phyloP scores from a whole-genome alignment of 2,329 filamentous ascomycete species.

The Hypoxylon sp. region DNA sequence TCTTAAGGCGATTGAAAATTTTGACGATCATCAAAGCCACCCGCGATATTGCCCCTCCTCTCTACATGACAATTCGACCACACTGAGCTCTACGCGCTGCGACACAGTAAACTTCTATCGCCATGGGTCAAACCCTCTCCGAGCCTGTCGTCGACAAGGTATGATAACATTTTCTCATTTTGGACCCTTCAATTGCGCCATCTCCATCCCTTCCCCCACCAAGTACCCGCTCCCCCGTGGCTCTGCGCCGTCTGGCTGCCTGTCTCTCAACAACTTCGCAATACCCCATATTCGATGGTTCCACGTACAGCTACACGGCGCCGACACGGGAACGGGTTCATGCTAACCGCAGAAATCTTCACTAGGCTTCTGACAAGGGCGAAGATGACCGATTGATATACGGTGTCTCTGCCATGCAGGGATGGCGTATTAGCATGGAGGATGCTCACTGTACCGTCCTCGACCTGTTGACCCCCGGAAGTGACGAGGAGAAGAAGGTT shows the following conservation, averaged over 20 bases:
- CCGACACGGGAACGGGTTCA: not conserved
- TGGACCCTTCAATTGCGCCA: slow-evolving; percentile 44
- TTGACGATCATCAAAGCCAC: slow-evolving; percentile 46
- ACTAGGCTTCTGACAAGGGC: slow-evolving; percentile 86
- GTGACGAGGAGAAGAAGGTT: slow-evolving; percentile 71
- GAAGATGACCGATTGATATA: slow-evolving; percentile 94
- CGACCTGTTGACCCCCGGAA: slow-evolving; percentile 77
- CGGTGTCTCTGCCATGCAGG: slow-evolving; percentile 98
- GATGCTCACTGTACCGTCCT: slow-evolving; percentile 93
- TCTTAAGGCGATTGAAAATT: slow-evolving; percentile 45
- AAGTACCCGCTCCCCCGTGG: slow-evolving; percentile 29
- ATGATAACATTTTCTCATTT: slow-evolving; percentile 57
- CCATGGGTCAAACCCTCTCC: slow-evolving; percentile 99
- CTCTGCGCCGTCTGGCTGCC: slow-evolving; percentile 45
- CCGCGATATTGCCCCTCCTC: slow-evolving; percentile 46
- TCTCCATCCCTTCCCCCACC: slow-evolving; percentile 25
- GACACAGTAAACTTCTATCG: slow-evolving; percentile 54
- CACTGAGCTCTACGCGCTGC: slow-evolving; percentile 45
- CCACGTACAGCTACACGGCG: slow-evolving; percentile 4
- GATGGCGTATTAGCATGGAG: slow-evolving; percentile 99
- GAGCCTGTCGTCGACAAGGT: slow-evolving; percentile 99
- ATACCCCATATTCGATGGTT: slow-evolving; percentile 9
- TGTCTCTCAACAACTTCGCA: slow-evolving; percentile 41
- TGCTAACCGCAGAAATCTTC: slow-evolving; percentile 49
- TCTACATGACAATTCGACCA: slow-evolving; percentile 48